phyloP scores from a whole-genome alignment of 768 basidiomycete genomes.

The Tubosaeta sp. region DNA sequence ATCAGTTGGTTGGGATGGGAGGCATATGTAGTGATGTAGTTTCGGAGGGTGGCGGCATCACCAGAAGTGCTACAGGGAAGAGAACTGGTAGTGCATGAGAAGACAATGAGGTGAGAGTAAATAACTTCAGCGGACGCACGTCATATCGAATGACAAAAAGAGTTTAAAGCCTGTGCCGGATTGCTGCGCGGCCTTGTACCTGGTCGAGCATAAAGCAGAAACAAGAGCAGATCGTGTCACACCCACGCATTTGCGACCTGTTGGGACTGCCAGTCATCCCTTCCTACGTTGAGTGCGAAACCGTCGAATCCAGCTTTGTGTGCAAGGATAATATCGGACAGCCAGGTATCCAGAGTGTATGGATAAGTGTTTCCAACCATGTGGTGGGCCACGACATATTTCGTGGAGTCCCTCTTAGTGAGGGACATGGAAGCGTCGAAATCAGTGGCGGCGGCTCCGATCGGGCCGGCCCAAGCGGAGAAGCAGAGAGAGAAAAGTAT shows the following conservation, averaged over 20 bases:
- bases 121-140: conserved; percentile 37
- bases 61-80: conserved; percentile 47
- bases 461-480: conserved; percentile 11
- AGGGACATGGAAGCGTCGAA: background rate
- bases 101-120: background rate
- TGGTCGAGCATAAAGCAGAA: conserved; percentile 23
- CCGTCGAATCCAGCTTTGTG: conserved; percentile 58
- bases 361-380: conserved; percentile 67
- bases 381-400: conserved; percentile 56
- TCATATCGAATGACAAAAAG: conserved; percentile 78
- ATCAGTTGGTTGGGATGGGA: conserved; percentile 57
- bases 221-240: background rate
- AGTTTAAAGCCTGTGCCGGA: conserved; percentile 60
- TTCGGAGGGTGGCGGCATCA: conserved; percentile 49
- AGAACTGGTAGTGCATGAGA: conserved; percentile 33
- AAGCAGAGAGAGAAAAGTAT: conserved; percentile 11
- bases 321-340: conserved; percentile 54
- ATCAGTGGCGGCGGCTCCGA: conserved; percentile 3
- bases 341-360: conserved; percentile 42
- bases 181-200: conserved; percentile 53
- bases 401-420: conserved; percentile 16
- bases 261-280: conserved; percentile 56
- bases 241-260: conserved; percentile 63
- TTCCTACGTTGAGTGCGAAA: conserved; percentile 69
- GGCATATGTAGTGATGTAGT: conserved; percentile 50